phyloP scores from a whole-genome alignment of 306 rosid genomes.

The Urtica urens region DNA sequence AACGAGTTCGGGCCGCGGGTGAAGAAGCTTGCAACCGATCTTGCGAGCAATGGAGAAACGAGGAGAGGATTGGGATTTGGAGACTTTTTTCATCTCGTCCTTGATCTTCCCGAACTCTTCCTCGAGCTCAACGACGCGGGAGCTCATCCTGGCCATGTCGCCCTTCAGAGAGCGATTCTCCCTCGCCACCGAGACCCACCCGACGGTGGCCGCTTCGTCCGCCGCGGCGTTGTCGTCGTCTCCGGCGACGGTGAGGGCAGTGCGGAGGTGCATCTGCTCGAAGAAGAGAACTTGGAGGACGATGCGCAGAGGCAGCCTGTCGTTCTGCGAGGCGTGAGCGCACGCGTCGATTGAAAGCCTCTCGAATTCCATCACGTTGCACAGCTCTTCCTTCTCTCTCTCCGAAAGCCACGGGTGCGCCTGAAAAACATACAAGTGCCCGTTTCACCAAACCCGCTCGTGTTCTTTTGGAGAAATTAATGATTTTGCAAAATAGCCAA shows the following conservation, averaged over 20 bases:
- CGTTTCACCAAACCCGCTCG: too few relatives aligned
- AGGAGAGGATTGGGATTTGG: constrained; percentile 58
- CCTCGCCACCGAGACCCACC: constrained; percentile 79
- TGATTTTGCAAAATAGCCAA: too few relatives aligned
- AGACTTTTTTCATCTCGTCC: constrained; percentile 75
- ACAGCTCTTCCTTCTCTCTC: constrained; percentile 72
- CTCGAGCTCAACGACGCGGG: constrained; percentile 80
- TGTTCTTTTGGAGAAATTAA: too few relatives aligned
- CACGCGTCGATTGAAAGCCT: constrained; percentile 88
- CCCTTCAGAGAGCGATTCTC: constrained; percentile 76
- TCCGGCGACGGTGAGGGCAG: constrained; percentile 59
- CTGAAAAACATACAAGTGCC: too few relatives aligned
- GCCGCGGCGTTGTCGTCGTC: constrained; percentile 59
- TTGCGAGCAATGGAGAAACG: constrained; percentile 48
- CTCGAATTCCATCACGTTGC: constrained; percentile 64
- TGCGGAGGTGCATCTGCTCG: constrained; percentile 82
- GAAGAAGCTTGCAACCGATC: constrained; percentile 70
- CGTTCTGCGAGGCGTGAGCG: constrained; percentile 86
- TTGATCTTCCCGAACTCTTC: constrained; percentile 71
- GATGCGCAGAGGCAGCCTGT: constrained; percentile 76
- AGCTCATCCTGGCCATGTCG: constrained; percentile 77
- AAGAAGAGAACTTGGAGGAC: constrained; percentile 93
- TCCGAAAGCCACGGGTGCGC: constrained; percentile 81
- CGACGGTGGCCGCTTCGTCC: constrained; percentile 34
- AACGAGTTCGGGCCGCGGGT: constrained; percentile 42